Conservation (phyloP, 1,284 basidiomycete genomes). For the Heterobasidion parviporum region DNA sequence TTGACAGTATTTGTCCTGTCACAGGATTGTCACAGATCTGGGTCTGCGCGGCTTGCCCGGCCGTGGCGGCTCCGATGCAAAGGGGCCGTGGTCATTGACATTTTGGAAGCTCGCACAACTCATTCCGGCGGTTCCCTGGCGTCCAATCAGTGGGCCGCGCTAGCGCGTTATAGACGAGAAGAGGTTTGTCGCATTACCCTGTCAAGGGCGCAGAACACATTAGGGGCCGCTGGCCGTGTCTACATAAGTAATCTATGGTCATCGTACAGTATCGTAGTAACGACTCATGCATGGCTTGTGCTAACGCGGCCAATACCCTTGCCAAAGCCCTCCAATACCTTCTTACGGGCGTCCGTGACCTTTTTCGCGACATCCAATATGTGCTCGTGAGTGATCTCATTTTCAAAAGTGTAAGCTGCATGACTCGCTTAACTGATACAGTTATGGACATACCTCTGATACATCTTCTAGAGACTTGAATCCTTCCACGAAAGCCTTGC, state of each 20-base stretch:
- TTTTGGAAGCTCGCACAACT: too few species aligned
- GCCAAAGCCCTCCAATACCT: conserved; percentile 59
- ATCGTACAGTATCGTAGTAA: not conserved
- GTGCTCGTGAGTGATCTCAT: conserved; percentile 60
- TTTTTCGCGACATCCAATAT: conserved; percentile 53
- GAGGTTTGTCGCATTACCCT: not conserved
- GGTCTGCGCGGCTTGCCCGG: too few species aligned
- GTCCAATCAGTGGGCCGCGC: too few species aligned
- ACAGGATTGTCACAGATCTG: not conserved
- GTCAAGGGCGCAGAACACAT: not conserved
- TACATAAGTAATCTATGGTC: not conserved
- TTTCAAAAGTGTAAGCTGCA: conserved; percentile 1
- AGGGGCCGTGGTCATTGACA: too few species aligned
- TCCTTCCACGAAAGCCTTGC: conserved; percentile 41
- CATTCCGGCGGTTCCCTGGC: too few species aligned
- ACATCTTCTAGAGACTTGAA: conserved; percentile 33
- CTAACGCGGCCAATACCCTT: conserved; percentile 56
- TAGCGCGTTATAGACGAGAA: not conserved
- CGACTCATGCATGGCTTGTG: conserved; percentile 15
- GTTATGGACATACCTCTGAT: conserved; percentile 30
- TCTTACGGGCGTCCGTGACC: conserved; percentile 59
- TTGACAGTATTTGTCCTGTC: not conserved
- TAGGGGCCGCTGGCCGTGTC: not conserved
- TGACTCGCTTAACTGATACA: not conserved
- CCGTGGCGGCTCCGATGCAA: too few species aligned